Evolutionary conservation across 495 filamentous ascomycete genomes (phyloP), one percentile per base, ranked within the genome.

Genomic region (Trypethelium eluteriae): DNA sequence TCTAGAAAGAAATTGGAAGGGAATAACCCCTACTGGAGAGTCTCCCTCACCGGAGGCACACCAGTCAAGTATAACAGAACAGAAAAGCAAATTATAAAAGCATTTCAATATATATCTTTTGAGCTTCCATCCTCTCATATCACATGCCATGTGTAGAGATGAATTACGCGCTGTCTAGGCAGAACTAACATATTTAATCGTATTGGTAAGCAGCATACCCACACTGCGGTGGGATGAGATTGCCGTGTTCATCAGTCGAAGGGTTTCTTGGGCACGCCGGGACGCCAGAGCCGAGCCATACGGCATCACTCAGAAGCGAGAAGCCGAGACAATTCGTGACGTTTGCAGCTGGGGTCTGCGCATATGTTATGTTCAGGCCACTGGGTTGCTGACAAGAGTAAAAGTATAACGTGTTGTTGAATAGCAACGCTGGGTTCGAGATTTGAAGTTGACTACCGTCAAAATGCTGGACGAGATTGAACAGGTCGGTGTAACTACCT

Each of bases 371-470:
- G 53, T 59, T 59, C 14, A 59, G 32, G 32, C 25, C 53, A 4
- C 53, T 36, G 53, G 53, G 7, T 7, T 59, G 53, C 53, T 4
- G 18, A 18, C 53, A 59, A 7, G 53, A 59, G 53, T 59, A 59
- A 3, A 4, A 59, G 53, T 59, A 59, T 0, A 59, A 7, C 25
- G 25, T 59, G 53, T 18, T 36, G 32, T 59, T 59, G 53, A 59
- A 59, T 1, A 59, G 53, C 53, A 59, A 18, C 25, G 53, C 36
- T 18, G 53, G 53, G 53, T 59, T 59, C 6, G 53, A 59, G 14
- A 59, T 59, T 14, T 59, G 25, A 32, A 59, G 53, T 32, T 59
- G 53, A 36, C 53, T 59, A 36, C 53, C 53, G 53, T 59, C 53
- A 32, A n/a, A 59, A 32, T 59, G 53, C 14, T 59, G 53, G 3